Conservation (phyloP, 176 grass and related monocot genomes). For the Oryza australiensis region DNA sequence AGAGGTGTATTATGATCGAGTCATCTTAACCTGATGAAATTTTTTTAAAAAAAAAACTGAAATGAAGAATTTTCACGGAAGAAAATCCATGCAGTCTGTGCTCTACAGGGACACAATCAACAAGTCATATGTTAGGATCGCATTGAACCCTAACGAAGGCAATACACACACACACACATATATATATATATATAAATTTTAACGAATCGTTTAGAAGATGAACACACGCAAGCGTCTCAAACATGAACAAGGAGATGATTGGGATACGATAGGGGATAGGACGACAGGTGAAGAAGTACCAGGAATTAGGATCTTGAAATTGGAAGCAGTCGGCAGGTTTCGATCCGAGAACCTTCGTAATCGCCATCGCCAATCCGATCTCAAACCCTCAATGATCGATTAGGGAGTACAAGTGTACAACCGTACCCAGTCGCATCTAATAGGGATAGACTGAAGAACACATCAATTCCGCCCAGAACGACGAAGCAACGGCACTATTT, state of each 20-base stretch:
- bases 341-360: conserved; percentile 47
- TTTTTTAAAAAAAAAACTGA: background rate
- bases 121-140: background rate
- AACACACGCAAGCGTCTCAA: background rate
- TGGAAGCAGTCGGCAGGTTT: conserved; percentile 48
- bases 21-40: background rate
- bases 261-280: background rate
- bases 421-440: too few species aligned
- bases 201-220: background rate
- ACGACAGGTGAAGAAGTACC: conserved; percentile 15
- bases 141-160: background rate
- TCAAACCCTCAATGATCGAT: background rate
- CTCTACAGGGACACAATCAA: background rate
- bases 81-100: background rate
- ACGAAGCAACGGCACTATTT: background rate
- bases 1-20: too few species aligned
- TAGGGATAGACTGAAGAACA: background rate
- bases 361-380: background rate
- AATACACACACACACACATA: too few species aligned
- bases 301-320: conserved; percentile 38
- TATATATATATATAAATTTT: background rate
- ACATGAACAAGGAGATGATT: background rate
- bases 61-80: background rate
- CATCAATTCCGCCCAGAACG: background rate
- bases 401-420: too few species aligned